Evolutionary conservation across 2,329 filamentous ascomycete genomes (phyloP).

Genomic region (Colletotrichum falcatum): DNA sequence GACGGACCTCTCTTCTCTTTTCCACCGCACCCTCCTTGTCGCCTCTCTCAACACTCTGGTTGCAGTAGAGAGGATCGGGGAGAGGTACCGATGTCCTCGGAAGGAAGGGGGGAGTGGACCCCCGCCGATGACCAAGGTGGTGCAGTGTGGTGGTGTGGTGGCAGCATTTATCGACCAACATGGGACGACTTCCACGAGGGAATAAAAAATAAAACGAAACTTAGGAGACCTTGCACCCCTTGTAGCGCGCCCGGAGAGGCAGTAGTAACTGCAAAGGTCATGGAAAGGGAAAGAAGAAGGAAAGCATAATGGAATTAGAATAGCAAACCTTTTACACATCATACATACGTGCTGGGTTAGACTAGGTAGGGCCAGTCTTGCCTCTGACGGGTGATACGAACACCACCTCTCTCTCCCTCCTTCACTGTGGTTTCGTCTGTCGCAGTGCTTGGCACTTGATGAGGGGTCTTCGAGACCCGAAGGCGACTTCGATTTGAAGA

Average conservation of each 20-base stretch:
- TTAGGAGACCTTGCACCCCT: neutral
- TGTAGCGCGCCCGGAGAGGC: slow-evolving; percentile 6
- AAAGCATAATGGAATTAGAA: neutral
- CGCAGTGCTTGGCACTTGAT: neutral
- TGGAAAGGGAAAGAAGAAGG: neutral
- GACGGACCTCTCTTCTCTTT: too few relatives aligned
- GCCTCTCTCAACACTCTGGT: too few relatives aligned
- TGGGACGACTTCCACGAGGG: slow-evolving; percentile 29
- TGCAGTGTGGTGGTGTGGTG: slow-evolving; percentile 14
- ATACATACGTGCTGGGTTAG: neutral
- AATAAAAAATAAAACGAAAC: neutral
- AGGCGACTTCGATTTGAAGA: neutral
- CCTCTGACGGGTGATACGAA: neutral
- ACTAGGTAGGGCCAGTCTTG: neutral
- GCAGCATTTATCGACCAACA: slow-evolving; percentile 26
- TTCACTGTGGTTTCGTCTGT: neutral
- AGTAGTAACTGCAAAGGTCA: too few relatives aligned
- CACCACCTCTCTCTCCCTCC: neutral
- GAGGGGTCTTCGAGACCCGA: neutral
- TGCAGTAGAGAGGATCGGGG: neutral
- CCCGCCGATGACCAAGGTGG: slow-evolving; percentile 26
- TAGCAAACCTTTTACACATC: neutral
- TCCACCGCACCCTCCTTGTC: neutral
- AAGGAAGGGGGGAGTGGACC: neutral
- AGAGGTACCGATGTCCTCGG: slow-evolving; percentile 1